Conservation (phyloP, 2,329 filamentous ascomycete species). For the Clarireedia homoeocarpa region DNA sequence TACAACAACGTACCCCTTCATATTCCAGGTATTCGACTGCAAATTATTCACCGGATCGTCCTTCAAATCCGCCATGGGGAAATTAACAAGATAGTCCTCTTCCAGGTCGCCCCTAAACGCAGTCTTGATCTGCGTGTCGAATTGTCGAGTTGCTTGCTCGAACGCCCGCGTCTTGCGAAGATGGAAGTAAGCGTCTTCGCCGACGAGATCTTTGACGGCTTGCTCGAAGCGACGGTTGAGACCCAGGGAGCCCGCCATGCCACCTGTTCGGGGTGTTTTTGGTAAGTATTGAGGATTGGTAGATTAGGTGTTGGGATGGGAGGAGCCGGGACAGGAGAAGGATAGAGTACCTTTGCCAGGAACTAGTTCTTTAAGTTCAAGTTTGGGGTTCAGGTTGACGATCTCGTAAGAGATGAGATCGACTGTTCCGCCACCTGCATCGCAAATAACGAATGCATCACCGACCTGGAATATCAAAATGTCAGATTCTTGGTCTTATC, state of each 20-base stretch:
- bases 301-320: neutral
- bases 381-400: conserved; percentile 10
- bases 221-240: conserved; percentile 24
- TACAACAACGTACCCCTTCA: conserved; percentile 15
- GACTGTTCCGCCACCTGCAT: conserved; percentile 28
- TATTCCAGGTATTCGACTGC: conserved; percentile 16
- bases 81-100: conserved; percentile 24
- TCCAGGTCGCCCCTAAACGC: conserved; percentile 18
- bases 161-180: conserved; percentile 24
- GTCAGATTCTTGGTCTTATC: neutral
- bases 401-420: conserved; percentile 30
- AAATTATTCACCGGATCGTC: conserved; percentile 23
- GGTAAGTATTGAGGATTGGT: neutral
- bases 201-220: conserved; percentile 22
- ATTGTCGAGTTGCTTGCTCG: conserved; percentile 27
- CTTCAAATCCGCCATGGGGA: conserved; percentile 22
- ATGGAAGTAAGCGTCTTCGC: conserved; percentile 22
- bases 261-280: conserved; percentile 10
- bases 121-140: conserved; percentile 28
- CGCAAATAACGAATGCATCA: conserved; percentile 27
- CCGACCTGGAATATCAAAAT: conserved; percentile 12
- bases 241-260: conserved; percentile 23
- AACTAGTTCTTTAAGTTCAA: conserved; percentile 23
- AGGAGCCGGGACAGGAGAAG: neutral
- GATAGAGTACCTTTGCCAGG: conserved; percentile 14